These are phyloP conservation scores for Massarina eburnea DNA, from an alignment of 2,329 filamentous ascomycete genomes.

Conservation along the genomic window DNA sequence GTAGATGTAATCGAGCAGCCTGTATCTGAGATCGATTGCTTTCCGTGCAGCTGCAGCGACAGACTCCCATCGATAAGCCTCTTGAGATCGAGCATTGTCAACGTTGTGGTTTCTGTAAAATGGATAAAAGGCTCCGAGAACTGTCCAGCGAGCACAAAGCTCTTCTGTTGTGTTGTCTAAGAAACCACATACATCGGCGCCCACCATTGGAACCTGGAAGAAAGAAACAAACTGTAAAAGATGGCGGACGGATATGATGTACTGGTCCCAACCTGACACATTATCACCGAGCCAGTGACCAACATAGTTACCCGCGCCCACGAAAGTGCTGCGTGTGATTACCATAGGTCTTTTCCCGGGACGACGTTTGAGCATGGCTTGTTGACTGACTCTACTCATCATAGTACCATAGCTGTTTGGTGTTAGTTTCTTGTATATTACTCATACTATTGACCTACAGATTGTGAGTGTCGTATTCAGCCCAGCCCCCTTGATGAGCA, in stretches of 20 bases:
- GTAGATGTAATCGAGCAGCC: conserved; percentile 79
- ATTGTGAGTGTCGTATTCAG: conserved; percentile 75
- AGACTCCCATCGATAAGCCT: conserved; percentile 62
- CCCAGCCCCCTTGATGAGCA: conserved; percentile 65
- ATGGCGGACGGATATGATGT: conserved; percentile 52
- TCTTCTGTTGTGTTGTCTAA: conserved; percentile 65
- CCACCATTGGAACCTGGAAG: conserved; percentile 47
- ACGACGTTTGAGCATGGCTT: conserved; percentile 70
- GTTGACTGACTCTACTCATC: conserved; percentile 68
- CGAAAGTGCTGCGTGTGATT: conserved; percentile 77
- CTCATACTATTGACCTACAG: conserved; percentile 54
- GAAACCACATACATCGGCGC: conserved; percentile 74
- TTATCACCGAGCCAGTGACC: conserved; percentile 64
- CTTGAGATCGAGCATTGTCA: conserved; percentile 58
- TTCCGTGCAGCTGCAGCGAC: conserved; percentile 67
- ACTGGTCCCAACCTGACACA: conserved; percentile 46
- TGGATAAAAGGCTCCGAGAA: conserved; percentile 69
- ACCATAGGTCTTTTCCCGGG: conserved; percentile 67
- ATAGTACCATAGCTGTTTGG: conserved; percentile 62
- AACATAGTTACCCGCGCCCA: conserved; percentile 65
- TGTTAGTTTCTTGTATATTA: not conserved
- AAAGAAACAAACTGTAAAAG: conserved; percentile 46
- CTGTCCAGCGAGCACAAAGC: conserved; percentile 73
- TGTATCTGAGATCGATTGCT: conserved; percentile 71
- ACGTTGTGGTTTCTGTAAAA: conserved; percentile 75